A percentile compares a stretch with the other conserved stretches of the same genome.
Conservation (phyloP, 352 stramenopile genomes). For the Pythium rhizo-oryzae region DNA sequence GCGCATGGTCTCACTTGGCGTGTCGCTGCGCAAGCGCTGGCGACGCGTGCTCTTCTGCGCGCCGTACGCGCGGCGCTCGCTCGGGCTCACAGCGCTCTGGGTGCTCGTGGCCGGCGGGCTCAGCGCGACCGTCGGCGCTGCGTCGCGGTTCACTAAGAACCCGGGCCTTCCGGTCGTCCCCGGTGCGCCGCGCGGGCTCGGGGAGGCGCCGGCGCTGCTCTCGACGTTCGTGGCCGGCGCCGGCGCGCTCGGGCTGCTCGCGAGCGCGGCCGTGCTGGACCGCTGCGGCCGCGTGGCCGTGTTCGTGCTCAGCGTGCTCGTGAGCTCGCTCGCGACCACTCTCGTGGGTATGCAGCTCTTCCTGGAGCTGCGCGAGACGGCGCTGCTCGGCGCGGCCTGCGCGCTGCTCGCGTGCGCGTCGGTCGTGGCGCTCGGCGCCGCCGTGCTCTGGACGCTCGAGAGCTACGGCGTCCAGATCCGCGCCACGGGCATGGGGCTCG, state of each 20-base stretch:
- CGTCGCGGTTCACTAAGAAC: slow-evolving; percentile 13
- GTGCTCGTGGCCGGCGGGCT: slow-evolving; percentile 26
- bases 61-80: slow-evolving; percentile 41
- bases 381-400: slow-evolving; percentile 6
- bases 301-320: slow-evolving; percentile 16
- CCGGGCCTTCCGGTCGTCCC: too few species aligned
- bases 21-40: slow-evolving; percentile 43
- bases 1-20: slow-evolving; percentile 39
- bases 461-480: slow-evolving; percentile 30
- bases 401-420: slow-evolving; percentile 16
- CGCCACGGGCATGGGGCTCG: slow-evolving; percentile 29
- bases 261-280: slow-evolving; percentile 21
- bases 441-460: slow-evolving; percentile 28
- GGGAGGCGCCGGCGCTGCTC: slow-evolving; percentile 12
- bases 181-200: too few species aligned
- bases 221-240: slow-evolving; percentile 9
- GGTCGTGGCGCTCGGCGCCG: slow-evolving; percentile 10
- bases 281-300: slow-evolving; percentile 22
- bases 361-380: slow-evolving; percentile 2
- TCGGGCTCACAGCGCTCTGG: slow-evolving; percentile 42
- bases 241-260: slow-evolving; percentile 9
- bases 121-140: slow-evolving; percentile 12
- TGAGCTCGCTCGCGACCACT: slow-evolving; percentile 20
- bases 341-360: slow-evolving; percentile 23
- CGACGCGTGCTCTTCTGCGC: slow-evolving; percentile 42